Evolutionary conservation across 192 early-diverging fungal genomes (phyloP).

Genomic region (Anaeromyces robustus): DNA sequence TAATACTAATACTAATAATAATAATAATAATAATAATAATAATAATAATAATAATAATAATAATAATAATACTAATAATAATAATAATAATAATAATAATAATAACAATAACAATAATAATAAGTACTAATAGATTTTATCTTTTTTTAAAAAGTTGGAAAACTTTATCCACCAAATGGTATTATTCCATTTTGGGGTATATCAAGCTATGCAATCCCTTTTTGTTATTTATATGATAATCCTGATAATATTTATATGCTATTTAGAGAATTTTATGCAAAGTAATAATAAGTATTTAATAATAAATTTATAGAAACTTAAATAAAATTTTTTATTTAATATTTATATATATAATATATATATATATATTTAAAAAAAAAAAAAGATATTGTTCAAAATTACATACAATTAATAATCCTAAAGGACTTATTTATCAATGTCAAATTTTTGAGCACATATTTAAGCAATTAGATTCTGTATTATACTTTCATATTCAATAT

Average conservation of each 20-base stretch:
- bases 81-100: too few relatives aligned
- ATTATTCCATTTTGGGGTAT: constrained; percentile 30
- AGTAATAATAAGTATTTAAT: too few relatives aligned
- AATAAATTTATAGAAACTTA: too few relatives aligned
- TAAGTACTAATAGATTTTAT: too few relatives aligned
- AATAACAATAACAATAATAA: too few relatives aligned
- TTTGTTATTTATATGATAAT: constrained; percentile 24
- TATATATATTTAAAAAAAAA: too few relatives aligned
- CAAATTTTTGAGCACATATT: constrained; percentile 25
- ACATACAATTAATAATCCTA: constrained; percentile 19
- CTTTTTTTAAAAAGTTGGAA: neutral
- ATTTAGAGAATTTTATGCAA: constrained; percentile 31
- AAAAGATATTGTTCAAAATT: constrained; percentile 26
- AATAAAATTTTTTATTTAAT: too few relatives aligned
- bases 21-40: too few relatives aligned
- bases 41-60: too few relatives aligned
- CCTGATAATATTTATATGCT: constrained; percentile 25
- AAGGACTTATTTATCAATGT: constrained; percentile 11
- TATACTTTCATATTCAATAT: constrained; percentile 23
- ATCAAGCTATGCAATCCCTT: constrained; percentile 29
- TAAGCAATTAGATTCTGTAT: constrained; percentile 20
- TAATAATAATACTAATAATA: too few relatives aligned
- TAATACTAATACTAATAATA: too few relatives aligned
- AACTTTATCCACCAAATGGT: constrained; percentile 21
- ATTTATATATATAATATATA: too few relatives aligned